Evolutionary conservation across 169 alveolate genomes (phyloP), one percentile per base, ranked within the genome.

Genomic region (Hepatocystis sp.): DNA sequence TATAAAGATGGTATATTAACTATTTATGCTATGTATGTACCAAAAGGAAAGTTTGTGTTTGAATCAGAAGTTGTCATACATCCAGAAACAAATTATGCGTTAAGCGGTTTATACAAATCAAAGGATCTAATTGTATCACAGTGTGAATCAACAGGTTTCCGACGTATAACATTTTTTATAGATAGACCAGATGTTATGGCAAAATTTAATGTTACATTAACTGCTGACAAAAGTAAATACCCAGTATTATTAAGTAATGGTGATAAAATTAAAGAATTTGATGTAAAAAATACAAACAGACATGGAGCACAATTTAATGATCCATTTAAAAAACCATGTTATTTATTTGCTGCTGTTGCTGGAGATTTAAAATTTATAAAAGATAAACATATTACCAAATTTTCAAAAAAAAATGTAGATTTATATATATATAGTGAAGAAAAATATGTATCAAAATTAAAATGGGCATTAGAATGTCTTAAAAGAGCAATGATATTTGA

Each of bases 131-230:
- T 94, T 60, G 94, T 95, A 61, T 94, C 99, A 0, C 99, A 96
- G 89, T 95, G 98, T 84, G 99, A 96, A 76, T 95, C 99, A 0
- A 96, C 96, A 56, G 98, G 98, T 5, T 94, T 96, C 64, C 85
- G 97, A 25, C 86, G 96, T 36, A 95, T 96, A 52, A 95, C 99
- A 11, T 95, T 86, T 84, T 95, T 91, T 92, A 88, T 95, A 40
- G 99, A 96, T 84, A 84, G 99, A 34, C 99, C 99, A 1, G 99
- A 96, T 64, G 96, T 95, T 42, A 94, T 95, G 95, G 66, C 97
- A 25, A 71, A 81, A 21, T 95, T 84, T 84, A 92, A 85, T 51
- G 97, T 86, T 23, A 92, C 96, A 0, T 44, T 96, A 42, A 94
- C 91, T 25, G 99, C 98, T 4, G 97, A 95, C 88, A 94, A 94